Evolutionary conservation across 495 filamentous ascomycete genomes (phyloP).

Genomic region (Hypoxylon fragiforme): DNA sequence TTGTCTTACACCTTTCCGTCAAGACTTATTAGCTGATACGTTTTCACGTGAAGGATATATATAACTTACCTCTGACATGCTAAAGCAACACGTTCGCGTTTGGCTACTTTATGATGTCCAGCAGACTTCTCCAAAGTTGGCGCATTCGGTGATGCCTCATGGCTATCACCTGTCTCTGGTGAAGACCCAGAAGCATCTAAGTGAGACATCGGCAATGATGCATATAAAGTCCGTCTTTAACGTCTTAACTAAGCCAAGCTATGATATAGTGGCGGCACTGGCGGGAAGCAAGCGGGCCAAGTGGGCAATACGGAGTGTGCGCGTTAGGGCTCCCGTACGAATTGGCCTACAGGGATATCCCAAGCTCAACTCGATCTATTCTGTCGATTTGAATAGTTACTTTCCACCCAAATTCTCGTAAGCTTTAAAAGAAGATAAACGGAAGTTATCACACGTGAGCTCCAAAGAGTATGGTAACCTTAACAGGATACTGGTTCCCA

Average conservation of each 20-base stretch:
- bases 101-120: constrained; percentile 29
- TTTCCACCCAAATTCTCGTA: constrained; percentile 12
- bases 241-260: constrained; percentile 6
- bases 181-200: constrained; percentile 25
- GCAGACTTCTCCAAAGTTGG: constrained; percentile 16
- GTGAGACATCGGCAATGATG: constrained; percentile 26
- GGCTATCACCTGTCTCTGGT: constrained; percentile 19
- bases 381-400: constrained; percentile 3
- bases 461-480: too few relatives aligned
- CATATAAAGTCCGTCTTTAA: too few relatives aligned
- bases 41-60: background rate
- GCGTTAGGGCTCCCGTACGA: background rate
- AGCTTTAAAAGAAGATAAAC: constrained; percentile 9
- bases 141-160: constrained; percentile 7
- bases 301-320: background rate
- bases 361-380: constrained; percentile 22
- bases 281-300: constrained; percentile 13
- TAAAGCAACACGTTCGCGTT: constrained; percentile 37
- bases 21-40: constrained; percentile 2
- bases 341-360: constrained; percentile 1
- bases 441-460: background rate
- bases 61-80: constrained; percentile 35
- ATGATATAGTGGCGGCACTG: constrained; percentile 13
- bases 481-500: too few relatives aligned
- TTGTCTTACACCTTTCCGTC: constrained; percentile 33